Base-by-base conservation (phyloP, 768 basidiomycete genomes). In the Tulasnella sp. region DNA sequence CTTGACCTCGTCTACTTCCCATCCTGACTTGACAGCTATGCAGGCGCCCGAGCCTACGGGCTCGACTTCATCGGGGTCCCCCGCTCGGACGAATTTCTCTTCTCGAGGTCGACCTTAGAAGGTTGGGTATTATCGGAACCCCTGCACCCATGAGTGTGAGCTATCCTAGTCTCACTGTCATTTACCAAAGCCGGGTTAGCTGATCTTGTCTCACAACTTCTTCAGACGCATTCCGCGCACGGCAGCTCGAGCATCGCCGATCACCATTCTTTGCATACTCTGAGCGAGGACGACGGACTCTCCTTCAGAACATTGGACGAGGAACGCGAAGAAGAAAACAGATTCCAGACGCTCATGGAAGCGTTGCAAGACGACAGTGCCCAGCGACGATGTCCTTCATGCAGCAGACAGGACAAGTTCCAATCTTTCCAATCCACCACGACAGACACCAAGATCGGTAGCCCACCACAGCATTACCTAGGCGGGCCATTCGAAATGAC, bases 21-120 rank as follows among this genome's bases (percentile, higher is more conserved):
- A 2, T 20, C 9, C 44, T 75, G 18, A 51, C 51, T n/a, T 29
- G 29, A 48, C 74, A 15, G 35, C 48, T 7, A 2, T 39, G 44
- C 37, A 75, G 74, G 26, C 74, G 74, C 9, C 23, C 74, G 16
- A 37, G 44, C 39, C 74, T 75, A 39, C 74, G 74, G 26, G 74
- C 39, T 16, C 39, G 51, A 29, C 35, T 75, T 16, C 46, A 75
- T 20, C 23, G 39, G 18, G 55, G 35, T 46, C 46, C 35, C 29
- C 71, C 10, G 35, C 74, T 75, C 11, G 74, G 74, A 20, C 39
- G 74, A 42, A 55, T 75, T 26, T 75, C 74, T 13, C 32, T 75
- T 5, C 74, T 26, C 23, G 74, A 75, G 37, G 18, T 16, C 29
- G 46, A 75, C 23, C 74, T 75, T 6, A 46, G 74, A 32, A 40